phyloP scores from a whole-genome alignment of 192 early-diverging fungal genomes.

The Umbelopsis sp. region DNA sequence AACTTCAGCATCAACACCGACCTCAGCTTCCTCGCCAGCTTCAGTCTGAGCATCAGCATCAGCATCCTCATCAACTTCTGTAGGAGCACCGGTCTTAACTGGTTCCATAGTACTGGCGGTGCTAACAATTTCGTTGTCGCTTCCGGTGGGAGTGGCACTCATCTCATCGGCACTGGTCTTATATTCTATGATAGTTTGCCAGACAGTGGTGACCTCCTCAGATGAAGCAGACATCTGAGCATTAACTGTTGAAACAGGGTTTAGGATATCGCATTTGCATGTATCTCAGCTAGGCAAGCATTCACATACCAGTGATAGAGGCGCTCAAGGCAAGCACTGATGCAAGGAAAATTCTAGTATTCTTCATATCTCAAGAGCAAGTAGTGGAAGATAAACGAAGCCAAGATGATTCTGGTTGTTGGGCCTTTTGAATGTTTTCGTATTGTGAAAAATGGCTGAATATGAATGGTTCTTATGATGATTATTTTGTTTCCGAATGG shows the following conservation, averaged over 20 bases:
- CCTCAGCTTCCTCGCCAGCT: neutral
- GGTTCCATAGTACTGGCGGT: neutral
- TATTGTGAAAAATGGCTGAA: neutral
- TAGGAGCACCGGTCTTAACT: neutral
- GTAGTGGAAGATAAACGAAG: neutral
- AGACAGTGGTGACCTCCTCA: neutral
- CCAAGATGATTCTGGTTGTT: neutral
- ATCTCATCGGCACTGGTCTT: neutral
- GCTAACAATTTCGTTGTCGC: neutral
- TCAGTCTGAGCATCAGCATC: neutral
- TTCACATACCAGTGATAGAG: neutral
- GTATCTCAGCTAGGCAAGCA: neutral
- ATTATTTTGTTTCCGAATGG: conserved; percentile 9
- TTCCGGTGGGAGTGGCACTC: neutral
- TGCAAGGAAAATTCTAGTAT: neutral
- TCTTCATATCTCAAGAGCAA: neutral
- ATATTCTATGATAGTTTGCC: conserved; percentile 4
- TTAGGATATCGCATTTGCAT: neutral
- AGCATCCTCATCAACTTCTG: neutral
- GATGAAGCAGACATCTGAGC: neutral
- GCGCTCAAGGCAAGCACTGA: neutral
- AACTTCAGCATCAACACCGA: neutral
- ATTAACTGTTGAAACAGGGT: neutral
- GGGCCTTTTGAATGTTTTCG: neutral
- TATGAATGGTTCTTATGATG: neutral